Base-by-base conservation (phyloP, 208 protist genomes). In the Crithidia expoeki region DNA sequence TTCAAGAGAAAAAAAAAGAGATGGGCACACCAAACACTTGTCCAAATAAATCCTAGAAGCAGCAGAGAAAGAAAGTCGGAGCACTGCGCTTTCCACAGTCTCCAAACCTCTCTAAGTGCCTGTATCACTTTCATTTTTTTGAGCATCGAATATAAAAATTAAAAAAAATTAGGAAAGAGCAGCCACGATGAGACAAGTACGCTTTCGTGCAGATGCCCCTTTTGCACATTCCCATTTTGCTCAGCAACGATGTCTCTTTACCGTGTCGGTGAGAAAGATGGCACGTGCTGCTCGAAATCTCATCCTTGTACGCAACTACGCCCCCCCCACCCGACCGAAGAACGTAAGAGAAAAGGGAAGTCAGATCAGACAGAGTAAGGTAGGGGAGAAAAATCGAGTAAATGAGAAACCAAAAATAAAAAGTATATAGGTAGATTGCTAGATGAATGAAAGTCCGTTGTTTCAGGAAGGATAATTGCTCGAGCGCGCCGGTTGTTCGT, bases 191-290 rank as follows among this genome's bases (percentile, higher is more conserved):
- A 33, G 16, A 23, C 28, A 57, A n/a, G 38, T 10, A 57, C 30
- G 25, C 30, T 10, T 57, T 25, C 30, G 51, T 57, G 51, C 30
- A 57, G 25, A 33, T 38, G 51, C 51, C 10, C 30, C 28, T 30
- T 34, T 57, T 17, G 2, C 14, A 4, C 51, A 6, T 38, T 27
- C 5, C 32, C 16, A 7, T 52, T 25, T 34, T 44, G 57, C 34
- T 44, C 25, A 32, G 40, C 57, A 62, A 50, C 57, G 32, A 23
- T 32, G 59, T 38, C 59, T 33, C 59, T 36, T 64, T 53, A 52
- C 44, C 44, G 44, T 64, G 16, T 52, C 38, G 59, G 44, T 64
- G 17, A 40, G 44, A 53, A 52, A 50, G 59, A 64, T 27, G 59
- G 28, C 59, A 40, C 44, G 28, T 44, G 28, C 59, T 53, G 59